These are phyloP conservation scores for Oryza meyeriana DNA, from an alignment of 176 grass and related monocot species.

Conservation along the genomic window DNA sequence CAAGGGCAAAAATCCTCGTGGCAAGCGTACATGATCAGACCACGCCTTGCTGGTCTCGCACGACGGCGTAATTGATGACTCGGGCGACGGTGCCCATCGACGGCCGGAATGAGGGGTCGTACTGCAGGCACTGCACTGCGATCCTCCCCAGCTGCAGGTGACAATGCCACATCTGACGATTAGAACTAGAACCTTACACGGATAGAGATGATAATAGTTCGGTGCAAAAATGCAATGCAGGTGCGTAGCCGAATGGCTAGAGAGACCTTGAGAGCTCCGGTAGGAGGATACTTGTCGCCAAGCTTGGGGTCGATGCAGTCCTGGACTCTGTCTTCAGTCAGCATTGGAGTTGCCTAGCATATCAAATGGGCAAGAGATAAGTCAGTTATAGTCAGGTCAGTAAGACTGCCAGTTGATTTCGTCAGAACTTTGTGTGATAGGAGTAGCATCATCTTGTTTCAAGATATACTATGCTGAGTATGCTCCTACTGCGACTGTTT, in stretches of 20 bases:
- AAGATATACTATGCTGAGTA: no score
- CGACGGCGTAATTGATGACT: constrained; percentile 55
- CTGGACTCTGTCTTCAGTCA: constrained; percentile 54
- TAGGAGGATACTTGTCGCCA: constrained; percentile 35
- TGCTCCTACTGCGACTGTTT: not conserved
- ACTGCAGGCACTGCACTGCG: constrained; percentile 50
- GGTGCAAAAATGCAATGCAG: not conserved
- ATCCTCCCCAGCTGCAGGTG: constrained; percentile 48
- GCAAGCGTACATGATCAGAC: constrained; percentile 9
- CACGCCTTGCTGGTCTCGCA: constrained; percentile 47
- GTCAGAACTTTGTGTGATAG: not conserved
- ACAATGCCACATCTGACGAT: not conserved
- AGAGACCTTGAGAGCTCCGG: constrained; percentile 47
- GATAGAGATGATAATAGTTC: not conserved
- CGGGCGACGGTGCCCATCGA: constrained; percentile 52
- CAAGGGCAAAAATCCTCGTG: constrained; percentile 11
- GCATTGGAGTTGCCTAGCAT: constrained; percentile 40
- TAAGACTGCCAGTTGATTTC: not conserved
- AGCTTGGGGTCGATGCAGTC: constrained; percentile 53
- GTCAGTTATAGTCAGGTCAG: not conserved
- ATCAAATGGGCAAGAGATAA: not conserved
- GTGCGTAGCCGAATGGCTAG: not conserved
- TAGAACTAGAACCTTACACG: not conserved
- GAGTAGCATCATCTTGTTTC: not conserved
- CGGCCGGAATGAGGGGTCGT: constrained; percentile 42